These are phyloP conservation scores for Perilla frutescens DNA, from an alignment of 257 asterid species.

Conservation along the genomic window DNA sequence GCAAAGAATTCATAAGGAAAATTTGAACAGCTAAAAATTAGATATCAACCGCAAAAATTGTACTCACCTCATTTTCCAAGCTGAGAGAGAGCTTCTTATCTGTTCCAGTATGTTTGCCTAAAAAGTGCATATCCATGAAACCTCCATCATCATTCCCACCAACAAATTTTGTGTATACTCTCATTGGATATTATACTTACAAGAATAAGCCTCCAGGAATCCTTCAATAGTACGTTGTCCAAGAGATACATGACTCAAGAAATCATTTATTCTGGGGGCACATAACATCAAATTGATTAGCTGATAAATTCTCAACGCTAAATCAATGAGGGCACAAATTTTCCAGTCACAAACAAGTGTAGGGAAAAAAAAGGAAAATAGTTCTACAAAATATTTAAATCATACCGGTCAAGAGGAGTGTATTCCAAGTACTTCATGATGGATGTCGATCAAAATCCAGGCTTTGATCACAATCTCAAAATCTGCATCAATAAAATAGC, in stretches of 20 bases:
- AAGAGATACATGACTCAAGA: constrained; percentile 80
- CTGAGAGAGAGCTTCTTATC: constrained; percentile 95
- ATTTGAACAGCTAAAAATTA: not conserved
- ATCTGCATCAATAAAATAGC: constrained; percentile 28
- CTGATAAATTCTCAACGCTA: constrained; percentile 10
- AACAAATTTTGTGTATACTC: constrained; percentile 5
- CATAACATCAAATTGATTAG: constrained; percentile 24
- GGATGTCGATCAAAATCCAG: constrained; percentile 30
- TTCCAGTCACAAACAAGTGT: not conserved
- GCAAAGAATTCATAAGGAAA: constrained; percentile 2
- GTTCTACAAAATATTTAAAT: constrained; percentile 10
- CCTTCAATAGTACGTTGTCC: constrained; percentile 91
- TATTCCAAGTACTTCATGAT: constrained; percentile 90
- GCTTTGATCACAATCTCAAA: constrained; percentile 25
- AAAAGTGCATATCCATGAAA: constrained; percentile 30
- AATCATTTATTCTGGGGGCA: constrained; percentile 70
- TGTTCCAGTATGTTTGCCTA: constrained; percentile 90
- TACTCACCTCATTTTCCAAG: constrained; percentile 84
- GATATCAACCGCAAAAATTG: constrained; percentile 22
- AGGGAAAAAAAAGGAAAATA: not conserved
- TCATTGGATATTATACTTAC: constrained; percentile 55
- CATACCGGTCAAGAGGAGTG: constrained; percentile 82
- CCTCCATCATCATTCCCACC: constrained; percentile 22
- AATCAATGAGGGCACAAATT: not conserved
- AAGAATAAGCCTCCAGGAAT: constrained; percentile 92